These are phyloP conservation scores for Fraxinus latifolia DNA, from an alignment of 305 asterid species.

Conservation along the genomic window DNA sequence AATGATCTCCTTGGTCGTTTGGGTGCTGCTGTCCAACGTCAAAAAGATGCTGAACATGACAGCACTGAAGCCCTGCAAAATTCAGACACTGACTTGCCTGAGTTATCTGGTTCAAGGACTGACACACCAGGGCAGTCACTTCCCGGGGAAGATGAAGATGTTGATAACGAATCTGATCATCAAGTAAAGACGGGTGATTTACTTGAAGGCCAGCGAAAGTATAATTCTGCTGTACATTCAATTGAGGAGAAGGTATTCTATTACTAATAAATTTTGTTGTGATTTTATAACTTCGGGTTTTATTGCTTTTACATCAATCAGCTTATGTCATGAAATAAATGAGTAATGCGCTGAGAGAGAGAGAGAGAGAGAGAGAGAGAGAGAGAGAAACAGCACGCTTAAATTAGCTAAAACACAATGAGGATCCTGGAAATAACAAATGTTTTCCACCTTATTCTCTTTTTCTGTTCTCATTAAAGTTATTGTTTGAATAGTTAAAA, in stretches of 20 bases:
- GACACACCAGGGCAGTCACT: constrained; percentile 71
- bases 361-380: too few relatives aligned
- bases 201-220: constrained; percentile 95
- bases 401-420: background rate
- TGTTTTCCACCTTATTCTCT: background rate
- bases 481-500: background rate
- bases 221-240: constrained; percentile 92
- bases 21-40: constrained; percentile 99
- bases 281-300: constrained; percentile 4
- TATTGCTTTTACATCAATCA: constrained; percentile 1
- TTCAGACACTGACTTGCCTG: constrained; percentile 55
- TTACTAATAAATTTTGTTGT: background rate
- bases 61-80: constrained; percentile 60
- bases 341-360: background rate
- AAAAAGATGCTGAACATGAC: constrained; percentile 86
- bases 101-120: constrained; percentile 54
- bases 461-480: background rate
- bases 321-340: background rate
- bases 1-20: constrained; percentile 84
- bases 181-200: constrained; percentile 74
- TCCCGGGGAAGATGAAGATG: constrained; percentile 74
- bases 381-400: background rate
- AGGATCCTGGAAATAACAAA: background rate
- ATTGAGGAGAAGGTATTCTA: constrained; percentile 87
- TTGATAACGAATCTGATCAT: constrained; percentile 49